phyloP scores from a whole-genome alignment of 2,329 filamentous ascomycete genomes.

The Apiospora hydei region DNA sequence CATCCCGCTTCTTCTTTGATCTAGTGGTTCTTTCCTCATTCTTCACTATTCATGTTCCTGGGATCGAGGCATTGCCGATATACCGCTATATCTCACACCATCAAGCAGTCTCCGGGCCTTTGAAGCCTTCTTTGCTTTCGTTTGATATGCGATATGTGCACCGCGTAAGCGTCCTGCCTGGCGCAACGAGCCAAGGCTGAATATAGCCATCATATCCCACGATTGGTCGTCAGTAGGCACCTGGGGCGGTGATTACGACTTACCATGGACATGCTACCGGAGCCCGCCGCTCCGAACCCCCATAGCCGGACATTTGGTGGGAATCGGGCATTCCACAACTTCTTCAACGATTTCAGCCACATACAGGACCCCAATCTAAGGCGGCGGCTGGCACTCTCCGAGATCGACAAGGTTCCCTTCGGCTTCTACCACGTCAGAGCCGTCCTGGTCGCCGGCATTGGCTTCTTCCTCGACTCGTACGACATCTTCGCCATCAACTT shows the following conservation, averaged over 20 bases:
- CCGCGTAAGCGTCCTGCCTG: background rate
- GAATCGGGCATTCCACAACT: slow-evolving; percentile 77
- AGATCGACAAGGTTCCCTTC: slow-evolving; percentile 81
- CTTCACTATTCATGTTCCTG: background rate
- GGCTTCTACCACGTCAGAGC: slow-evolving; percentile 79
- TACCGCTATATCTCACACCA: background rate
- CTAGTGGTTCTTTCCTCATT: background rate
- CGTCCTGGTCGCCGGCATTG: slow-evolving; percentile 78
- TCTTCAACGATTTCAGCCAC: slow-evolving; percentile 72
- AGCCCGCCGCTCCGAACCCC: slow-evolving; percentile 46
- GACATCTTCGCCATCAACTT: slow-evolving; percentile 83
- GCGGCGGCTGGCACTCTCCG: slow-evolving; percentile 76
- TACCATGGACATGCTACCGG: slow-evolving; percentile 50
- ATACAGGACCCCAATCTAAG: slow-evolving; percentile 78
- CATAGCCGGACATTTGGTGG: slow-evolving; percentile 62
- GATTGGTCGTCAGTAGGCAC: background rate
- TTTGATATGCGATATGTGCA: background rate
- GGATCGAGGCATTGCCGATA: background rate
- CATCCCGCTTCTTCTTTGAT: slow-evolving; percentile 4
- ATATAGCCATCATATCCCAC: background rate
- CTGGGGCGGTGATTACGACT: background rate
- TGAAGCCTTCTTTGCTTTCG: background rate
- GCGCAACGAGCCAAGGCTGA: slow-evolving; percentile 9
- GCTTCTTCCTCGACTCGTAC: slow-evolving; percentile 86
- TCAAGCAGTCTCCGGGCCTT: background rate